Base-by-base conservation (phyloP, 2,329 filamentous ascomycete species). In the Pyrenochaeta sp. region DNA sequence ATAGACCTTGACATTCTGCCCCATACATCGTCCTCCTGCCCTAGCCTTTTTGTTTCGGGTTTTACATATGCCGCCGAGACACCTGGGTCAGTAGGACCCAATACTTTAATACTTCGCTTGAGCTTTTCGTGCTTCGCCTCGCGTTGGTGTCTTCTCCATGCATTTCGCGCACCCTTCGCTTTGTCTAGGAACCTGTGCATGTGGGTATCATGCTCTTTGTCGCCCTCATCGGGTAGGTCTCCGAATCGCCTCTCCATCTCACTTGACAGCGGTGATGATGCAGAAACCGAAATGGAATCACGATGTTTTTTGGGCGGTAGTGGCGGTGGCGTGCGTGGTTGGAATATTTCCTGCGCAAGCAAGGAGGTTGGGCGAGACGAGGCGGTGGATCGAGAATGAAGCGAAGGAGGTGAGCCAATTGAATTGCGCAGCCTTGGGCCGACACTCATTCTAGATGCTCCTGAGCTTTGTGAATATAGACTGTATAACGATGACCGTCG, bases 91-190 rank as follows among this genome's bases (percentile, higher is more conserved):
- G 63, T 66, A 2, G 66, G 70, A 1, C 71, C 72, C 6, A 75
- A 36, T 2, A 74, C 60, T 29, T 54, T 64, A 7, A 75, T 75
- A 51, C 66, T 74, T 36, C 59, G 59, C 58, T 74, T 75, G 12
- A 74, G 37, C 37, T 60, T 66, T 45, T 70, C 61, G 10, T 68
- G 67, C 51, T 62, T 62, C 1, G 45, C 45, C 18, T 72, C 63
- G 21, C 36, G 54, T 12, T 62, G 56, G 7, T 64, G 59, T 21
- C 46, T 60, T 27, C 59, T 63, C 50, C 70, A 56, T 12, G 63
- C 60, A 27, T 68, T 64, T 6, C 68, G 51, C 12, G 59, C 60
- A 35, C 68, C 56, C 31, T 47, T 61, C 21, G 66, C 67, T 42
- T 59, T 71, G 31, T 64, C 59, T 2, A 73, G 31, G 21, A 70